phyloP scores from a whole-genome alignment of 257 asterid species.

The Voacanga thouarsii region DNA sequence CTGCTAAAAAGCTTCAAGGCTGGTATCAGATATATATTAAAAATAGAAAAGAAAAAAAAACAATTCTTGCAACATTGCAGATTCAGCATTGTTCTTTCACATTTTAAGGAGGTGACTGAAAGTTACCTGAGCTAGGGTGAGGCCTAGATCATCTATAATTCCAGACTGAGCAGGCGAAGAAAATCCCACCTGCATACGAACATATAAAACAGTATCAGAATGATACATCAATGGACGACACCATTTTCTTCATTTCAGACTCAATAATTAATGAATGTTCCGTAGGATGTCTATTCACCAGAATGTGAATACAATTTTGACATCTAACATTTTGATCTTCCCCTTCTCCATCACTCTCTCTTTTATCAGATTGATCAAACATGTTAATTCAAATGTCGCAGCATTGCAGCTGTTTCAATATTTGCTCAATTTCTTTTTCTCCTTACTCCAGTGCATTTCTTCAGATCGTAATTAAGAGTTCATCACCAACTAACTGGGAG shows the following conservation, averaged over 20 bases:
- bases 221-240: neutral
- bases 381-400: no score
- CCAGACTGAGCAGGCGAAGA: conserved; percentile 74
- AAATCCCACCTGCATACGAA: conserved; percentile 51
- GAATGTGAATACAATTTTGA: no score
- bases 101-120: neutral
- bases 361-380: neutral
- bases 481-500: no score
- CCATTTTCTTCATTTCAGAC: neutral
- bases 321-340: neutral
- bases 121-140: conserved; percentile 56
- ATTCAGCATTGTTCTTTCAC: neutral
- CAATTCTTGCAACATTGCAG: no score
- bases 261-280: no score
- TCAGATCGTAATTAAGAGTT: no score
- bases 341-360: neutral
- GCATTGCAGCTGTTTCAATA: no score
- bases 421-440: no score
- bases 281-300: no score
- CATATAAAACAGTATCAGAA: neutral
- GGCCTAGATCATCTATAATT: conserved; percentile 54
- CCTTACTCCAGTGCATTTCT: no score
- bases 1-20: neutral
- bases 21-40: no score
- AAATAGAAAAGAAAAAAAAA: no score